Percentiles rank a stretch among this genome's conserved stretches.
Conservation (phyloP, 2,329 filamentous ascomycete species). For the Epichloe hybrida region DNA sequence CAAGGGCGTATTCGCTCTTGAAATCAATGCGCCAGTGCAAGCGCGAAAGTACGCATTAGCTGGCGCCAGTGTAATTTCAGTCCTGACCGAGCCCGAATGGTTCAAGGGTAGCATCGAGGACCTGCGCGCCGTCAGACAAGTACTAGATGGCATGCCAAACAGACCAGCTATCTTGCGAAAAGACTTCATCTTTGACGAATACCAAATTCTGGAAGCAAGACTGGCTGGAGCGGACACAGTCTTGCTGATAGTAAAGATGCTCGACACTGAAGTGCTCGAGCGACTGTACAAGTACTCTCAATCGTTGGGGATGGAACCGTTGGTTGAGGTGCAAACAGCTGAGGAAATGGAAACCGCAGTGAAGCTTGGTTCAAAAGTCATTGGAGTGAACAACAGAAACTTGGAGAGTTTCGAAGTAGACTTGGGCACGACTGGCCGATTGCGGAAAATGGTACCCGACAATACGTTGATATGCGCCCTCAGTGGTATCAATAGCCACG, state of each 20-base stretch:
- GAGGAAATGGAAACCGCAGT: conserved; percentile 88
- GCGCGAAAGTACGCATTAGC: conserved; percentile 85
- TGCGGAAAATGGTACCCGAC: conserved; percentile 75
- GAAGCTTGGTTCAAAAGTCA: conserved; percentile 73
- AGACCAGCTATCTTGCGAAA: conserved; percentile 85
- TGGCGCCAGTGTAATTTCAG: conserved; percentile 92
- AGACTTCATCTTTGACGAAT: conserved; percentile 96
- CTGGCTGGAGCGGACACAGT: conserved; percentile 90
- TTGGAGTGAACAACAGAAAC: conserved; percentile 96
- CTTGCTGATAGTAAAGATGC: conserved; percentile 95
- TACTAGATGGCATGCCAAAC: conserved; percentile 81
- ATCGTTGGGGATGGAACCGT: conserved; percentile 87
- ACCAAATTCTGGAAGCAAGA: conserved; percentile 90
- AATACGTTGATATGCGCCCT: conserved; percentile 84
- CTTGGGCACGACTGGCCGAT: conserved; percentile 74
- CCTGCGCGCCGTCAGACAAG: conserved; percentile 72
- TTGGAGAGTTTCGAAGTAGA: conserved; percentile 95
- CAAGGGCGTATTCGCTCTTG: conserved; percentile 83
- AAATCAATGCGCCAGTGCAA: conserved; percentile 78
- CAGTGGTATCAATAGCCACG: conserved; percentile 79
- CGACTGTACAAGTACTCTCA: conserved; percentile 78
- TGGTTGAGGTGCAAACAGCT: conserved; percentile 90
- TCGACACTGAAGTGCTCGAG: conserved; percentile 59
- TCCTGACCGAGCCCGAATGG: conserved; percentile 97
- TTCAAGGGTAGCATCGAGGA: conserved; percentile 98